These are phyloP conservation scores for Pittosporum tobira DNA, from an alignment of 129 eudicot genomes.

Conservation along the genomic window DNA sequence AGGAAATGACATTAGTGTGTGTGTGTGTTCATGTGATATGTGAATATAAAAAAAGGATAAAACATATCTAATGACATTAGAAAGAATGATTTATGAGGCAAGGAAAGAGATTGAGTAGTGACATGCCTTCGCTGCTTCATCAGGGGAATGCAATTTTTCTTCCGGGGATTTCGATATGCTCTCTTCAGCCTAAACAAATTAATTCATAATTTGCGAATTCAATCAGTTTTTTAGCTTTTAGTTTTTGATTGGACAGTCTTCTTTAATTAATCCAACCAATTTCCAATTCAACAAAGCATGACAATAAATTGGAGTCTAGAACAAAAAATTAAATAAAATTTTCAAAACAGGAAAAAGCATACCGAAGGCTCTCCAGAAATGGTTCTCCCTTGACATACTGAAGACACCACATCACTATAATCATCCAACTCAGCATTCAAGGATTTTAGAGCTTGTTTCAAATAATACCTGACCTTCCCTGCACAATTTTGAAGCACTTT, in stretches of 20 bases:
- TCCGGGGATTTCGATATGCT: slow-evolving; percentile 23
- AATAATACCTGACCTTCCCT: slow-evolving; percentile 54
- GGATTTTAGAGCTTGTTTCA: slow-evolving; percentile 43
- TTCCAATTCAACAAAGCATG: background rate
- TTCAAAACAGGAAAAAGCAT: slow-evolving; percentile 15
- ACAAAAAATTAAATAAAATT: background rate
- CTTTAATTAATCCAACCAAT: background rate
- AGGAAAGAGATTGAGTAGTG: background rate
- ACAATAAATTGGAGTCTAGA: background rate
- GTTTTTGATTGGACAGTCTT: too few relatives aligned
- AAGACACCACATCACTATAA: slow-evolving; percentile 45
- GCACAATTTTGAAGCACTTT: slow-evolving; percentile 48
- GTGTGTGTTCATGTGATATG: too few relatives aligned
- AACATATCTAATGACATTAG: slow-evolving; percentile 7
- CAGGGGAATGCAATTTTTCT: slow-evolving; percentile 29
- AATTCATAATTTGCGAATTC: background rate
- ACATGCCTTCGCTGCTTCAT: slow-evolving; percentile 40
- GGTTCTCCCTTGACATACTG: slow-evolving; percentile 32
- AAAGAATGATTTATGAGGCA: background rate
- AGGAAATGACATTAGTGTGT: background rate
- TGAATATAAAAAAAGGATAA: background rate
- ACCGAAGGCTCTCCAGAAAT: slow-evolving; percentile 34
- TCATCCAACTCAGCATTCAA: slow-evolving; percentile 39
- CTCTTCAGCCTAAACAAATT: slow-evolving; percentile 26
- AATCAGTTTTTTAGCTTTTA: too few relatives aligned